Percentiles rank a stretch among this genome's conserved stretches.
These are phyloP conservation scores for Cenchrus americanus DNA, from an alignment of 176 grass and related monocot genomes.

Conservation along the genomic window DNA sequence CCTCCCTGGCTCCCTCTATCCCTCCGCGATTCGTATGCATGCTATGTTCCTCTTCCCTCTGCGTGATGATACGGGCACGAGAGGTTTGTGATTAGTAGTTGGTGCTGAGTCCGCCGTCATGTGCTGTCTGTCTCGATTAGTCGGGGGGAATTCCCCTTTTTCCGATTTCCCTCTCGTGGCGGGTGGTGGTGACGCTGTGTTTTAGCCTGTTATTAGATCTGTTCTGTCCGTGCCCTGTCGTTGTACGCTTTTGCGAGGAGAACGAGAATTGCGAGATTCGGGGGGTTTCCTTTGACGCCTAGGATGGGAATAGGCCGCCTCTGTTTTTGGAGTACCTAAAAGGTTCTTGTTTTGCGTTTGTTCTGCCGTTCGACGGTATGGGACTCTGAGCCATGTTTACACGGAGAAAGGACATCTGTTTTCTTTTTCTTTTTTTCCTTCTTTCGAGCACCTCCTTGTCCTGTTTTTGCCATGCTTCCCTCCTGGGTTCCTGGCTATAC, in stretches of 20 bases:
- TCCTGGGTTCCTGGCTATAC: background rate
- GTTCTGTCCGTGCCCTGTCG: background rate
- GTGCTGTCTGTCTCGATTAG: background rate
- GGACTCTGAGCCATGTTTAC: conserved; percentile 23
- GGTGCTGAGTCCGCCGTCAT: background rate
- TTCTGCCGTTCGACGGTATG: conserved; percentile 16
- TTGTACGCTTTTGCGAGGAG: background rate
- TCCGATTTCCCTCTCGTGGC: background rate
- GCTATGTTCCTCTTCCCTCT: background rate
- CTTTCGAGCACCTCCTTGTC: background rate
- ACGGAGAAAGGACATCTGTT: background rate
- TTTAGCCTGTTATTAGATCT: conserved; percentile 31
- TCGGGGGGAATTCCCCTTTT: conserved; percentile 21
- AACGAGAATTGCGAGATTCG: conserved; percentile 20
- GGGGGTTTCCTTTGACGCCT: background rate
- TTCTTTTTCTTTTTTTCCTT: background rate
- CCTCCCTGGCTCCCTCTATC: too few relatives aligned
- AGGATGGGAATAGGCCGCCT: conserved; percentile 20
- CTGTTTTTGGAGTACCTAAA: background rate
- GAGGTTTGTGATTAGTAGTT: background rate
- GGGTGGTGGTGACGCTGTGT: background rate
- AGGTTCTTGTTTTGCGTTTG: conserved; percentile 7
- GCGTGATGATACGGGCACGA: background rate
- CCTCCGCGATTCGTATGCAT: background rate
- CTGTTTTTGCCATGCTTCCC: background rate